These are phyloP conservation scores for Populus tremula DNA, from an alignment of 345 rosid species.

Conservation along the genomic window DNA sequence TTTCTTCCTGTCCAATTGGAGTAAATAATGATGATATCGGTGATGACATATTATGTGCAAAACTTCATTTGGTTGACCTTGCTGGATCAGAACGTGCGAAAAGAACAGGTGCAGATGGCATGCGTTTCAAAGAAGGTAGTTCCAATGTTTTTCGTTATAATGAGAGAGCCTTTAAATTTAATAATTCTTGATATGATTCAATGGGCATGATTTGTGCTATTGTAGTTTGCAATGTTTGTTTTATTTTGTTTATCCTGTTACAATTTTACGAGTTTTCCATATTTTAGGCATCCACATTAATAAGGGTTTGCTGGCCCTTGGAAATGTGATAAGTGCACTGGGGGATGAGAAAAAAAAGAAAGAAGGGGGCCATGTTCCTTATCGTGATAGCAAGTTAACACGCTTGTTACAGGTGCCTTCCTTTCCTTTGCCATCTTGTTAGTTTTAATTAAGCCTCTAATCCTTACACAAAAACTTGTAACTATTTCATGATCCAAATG, in stretches of 20 bases:
- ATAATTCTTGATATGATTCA: neutral
- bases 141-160: neutral
- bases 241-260: neutral
- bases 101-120: conserved; percentile 91
- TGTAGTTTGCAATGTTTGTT: neutral
- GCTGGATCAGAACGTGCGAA: conserved; percentile 99
- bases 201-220: neutral
- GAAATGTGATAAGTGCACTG: conserved; percentile 91
- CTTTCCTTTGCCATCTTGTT: neutral
- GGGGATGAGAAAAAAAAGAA: conserved; percentile 92
- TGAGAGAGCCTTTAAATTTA: neutral
- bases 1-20: conserved; percentile 30
- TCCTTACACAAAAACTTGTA: neutral
- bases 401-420: conserved; percentile 77
- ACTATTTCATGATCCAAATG: neutral
- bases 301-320: conserved; percentile 90
- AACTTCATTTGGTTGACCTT: conserved; percentile 89
- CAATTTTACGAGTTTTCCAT: conserved; percentile 8
- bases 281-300: conserved; percentile 80
- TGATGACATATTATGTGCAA: conserved; percentile 81
- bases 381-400: conserved; percentile 98
- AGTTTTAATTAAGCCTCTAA: neutral
- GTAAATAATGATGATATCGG: conserved; percentile 45
- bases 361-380: conserved; percentile 97
- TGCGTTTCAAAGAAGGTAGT: conserved; percentile 97